Evolutionary conservation across 2,329 filamentous ascomycete species (phyloP).

Genomic region (Aspergillus terreus): DNA sequence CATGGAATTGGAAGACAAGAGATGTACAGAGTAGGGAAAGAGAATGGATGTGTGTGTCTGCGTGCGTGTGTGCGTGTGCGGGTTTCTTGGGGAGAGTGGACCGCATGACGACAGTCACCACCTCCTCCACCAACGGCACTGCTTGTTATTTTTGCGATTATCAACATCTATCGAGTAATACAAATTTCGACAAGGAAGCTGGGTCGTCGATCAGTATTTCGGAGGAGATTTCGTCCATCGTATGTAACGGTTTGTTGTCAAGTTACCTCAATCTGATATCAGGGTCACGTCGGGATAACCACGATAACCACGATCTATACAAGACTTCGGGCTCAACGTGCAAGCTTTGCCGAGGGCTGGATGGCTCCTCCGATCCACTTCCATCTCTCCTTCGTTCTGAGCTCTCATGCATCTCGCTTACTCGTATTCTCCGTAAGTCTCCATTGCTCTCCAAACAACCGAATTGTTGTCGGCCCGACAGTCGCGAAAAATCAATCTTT

Average conservation of each 20-base stretch:
- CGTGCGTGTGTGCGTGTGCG: not conserved
- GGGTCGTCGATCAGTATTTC: constrained; percentile 6
- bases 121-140: not conserved
- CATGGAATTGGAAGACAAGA: not conserved
- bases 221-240: not conserved
- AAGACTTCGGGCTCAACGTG: not conserved
- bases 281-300: not conserved
- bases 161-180: too few species aligned
- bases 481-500: too few species aligned
- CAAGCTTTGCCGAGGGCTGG: constrained; percentile 4
- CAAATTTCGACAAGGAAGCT: not conserved
- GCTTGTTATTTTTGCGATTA: not conserved
- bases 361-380: not conserved
- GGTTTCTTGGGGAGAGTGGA: not conserved
- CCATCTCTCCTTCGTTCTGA: not conserved
- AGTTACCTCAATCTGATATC: not conserved
- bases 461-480: too few species aligned
- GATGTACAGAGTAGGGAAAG: too few species aligned
- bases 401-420: not conserved
- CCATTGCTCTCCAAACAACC: too few species aligned
- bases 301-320: not conserved
- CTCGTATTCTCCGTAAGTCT: not conserved
- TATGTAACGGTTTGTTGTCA: not conserved
- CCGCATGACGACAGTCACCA: not conserved
- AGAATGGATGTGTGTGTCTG: too few species aligned